Conservation (phyloP, 495 filamentous ascomycete species). For the Apodospora peruviana region DNA sequence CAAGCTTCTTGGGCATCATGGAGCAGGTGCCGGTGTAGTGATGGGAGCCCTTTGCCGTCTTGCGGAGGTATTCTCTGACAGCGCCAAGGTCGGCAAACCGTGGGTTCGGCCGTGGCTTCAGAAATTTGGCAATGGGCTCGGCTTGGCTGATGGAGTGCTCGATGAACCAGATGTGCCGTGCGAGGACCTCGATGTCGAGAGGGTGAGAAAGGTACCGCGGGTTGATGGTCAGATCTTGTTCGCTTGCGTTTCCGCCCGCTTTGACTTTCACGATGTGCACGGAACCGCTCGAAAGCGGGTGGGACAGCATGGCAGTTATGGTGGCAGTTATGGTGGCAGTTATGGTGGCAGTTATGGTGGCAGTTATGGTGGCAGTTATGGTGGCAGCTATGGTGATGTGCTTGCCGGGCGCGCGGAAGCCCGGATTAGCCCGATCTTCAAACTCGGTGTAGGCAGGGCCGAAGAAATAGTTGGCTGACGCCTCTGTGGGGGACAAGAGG, state of each 20-base stretch:
- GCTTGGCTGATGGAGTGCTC: constrained; percentile 23
- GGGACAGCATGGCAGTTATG: constrained; percentile 24
- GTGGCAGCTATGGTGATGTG: constrained; percentile 19
- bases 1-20: constrained; percentile 16
- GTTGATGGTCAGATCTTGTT: constrained; percentile 31
- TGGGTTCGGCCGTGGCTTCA: not conserved
- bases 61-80: constrained; percentile 17
- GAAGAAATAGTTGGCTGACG: not conserved
- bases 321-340: no score
- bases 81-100: constrained; percentile 11
- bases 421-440: not conserved
- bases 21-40: constrained; percentile 23
- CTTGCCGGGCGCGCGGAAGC: not conserved
- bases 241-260: not conserved
- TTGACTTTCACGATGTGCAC: constrained; percentile 44
- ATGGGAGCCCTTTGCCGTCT: constrained; percentile 15
- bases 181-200: constrained; percentile 39
- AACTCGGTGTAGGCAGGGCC: constrained; percentile 1
- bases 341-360: no score
- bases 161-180: constrained; percentile 27
- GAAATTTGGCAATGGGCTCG: constrained; percentile 20
- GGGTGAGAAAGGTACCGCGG: constrained; percentile 47
- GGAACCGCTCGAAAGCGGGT: constrained; percentile 47
- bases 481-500: not conserved
- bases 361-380: no score